Evolutionary conservation across 164 flowering plant genomes (phyloP).

Genomic region (Buxus sempervirens): DNA sequence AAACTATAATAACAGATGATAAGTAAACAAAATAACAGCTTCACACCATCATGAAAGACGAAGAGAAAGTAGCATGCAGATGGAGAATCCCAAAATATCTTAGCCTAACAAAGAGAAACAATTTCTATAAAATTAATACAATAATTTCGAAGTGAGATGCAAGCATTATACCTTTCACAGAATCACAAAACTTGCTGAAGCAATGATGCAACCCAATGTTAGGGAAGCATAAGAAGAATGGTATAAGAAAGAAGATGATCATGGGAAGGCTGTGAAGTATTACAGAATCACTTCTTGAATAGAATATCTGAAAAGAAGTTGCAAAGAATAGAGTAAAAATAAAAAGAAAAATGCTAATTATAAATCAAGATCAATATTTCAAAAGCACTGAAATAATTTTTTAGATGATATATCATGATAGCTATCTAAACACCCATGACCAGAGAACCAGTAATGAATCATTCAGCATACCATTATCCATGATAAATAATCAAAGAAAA

Average conservation of each 20-base stretch:
- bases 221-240: slow-evolving; percentile 39
- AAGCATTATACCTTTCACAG: slow-evolving; percentile 57
- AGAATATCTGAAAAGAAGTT: slow-evolving; percentile 52
- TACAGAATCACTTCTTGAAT: slow-evolving; percentile 56
- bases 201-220: slow-evolving; percentile 34
- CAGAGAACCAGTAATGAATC: not conserved
- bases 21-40: not conserved
- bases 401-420: not conserved
- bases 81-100: not conserved
- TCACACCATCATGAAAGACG: not conserved
- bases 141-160: not conserved
- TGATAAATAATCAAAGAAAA: slow-evolving; percentile 86
- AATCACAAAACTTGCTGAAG: slow-evolving; percentile 40
- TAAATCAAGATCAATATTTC: not conserved
- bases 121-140: not conserved
- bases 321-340: not conserved
- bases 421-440: not conserved
- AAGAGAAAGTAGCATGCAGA: not conserved
- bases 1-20: not conserved
- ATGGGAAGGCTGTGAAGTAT: slow-evolving; percentile 74
- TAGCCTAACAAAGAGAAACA: not conserved
- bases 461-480: slow-evolving; percentile 60
- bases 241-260: slow-evolving; percentile 54
- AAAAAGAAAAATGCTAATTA: not conserved
- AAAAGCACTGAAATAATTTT: not conserved